Evolutionary conservation across 2,329 filamentous ascomycete genomes (phyloP).

Genomic region (Ophiosphaerella herpotricha): DNA sequence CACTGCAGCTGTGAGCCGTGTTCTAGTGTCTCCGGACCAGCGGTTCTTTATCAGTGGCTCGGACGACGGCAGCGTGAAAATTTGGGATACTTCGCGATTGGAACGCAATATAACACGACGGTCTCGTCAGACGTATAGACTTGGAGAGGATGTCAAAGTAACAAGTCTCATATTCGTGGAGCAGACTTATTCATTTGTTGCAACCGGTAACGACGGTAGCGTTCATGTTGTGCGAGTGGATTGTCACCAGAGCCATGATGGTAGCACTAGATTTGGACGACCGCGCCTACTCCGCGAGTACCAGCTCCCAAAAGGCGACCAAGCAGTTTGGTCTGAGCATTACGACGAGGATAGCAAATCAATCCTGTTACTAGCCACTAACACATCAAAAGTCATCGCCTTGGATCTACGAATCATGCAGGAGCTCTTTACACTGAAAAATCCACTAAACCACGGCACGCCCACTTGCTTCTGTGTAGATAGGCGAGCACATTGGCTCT

Average conservation of each 20-base stretch:
- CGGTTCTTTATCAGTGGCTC: conserved; percentile 92
- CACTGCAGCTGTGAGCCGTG: conserved; percentile 76
- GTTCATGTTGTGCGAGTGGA: conserved; percentile 83
- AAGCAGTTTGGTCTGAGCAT: conserved; percentile 89
- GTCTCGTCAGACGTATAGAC: conserved; percentile 82
- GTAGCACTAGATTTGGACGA: conserved; percentile 73
- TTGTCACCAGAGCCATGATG: conserved; percentile 60
- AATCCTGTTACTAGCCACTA: conserved; percentile 85
- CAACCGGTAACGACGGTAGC: conserved; percentile 85
- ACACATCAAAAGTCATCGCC: conserved; percentile 78
- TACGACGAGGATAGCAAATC: conserved; percentile 82
- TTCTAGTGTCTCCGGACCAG: conserved; percentile 86
- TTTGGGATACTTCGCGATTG: conserved; percentile 89
- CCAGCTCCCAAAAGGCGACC: conserved; percentile 73
- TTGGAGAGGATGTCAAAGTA: conserved; percentile 72
- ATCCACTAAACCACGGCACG: conserved; percentile 88
- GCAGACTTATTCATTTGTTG: conserved; percentile 90
- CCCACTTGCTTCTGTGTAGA: conserved; percentile 92
- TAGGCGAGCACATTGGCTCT: conserved; percentile 83
- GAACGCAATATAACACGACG: conserved; percentile 90
- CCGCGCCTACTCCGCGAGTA: conserved; percentile 73
- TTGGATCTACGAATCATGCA: conserved; percentile 88
- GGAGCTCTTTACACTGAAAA: conserved; percentile 77
- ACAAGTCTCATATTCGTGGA: conserved; percentile 89
- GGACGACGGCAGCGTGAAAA: conserved; percentile 85